Percentiles rank a stretch among this genome's conserved stretches.
These are phyloP conservation scores for Rhodotorula sp. DNA, from an alignment of 1,284 basidiomycete genomes.

Conservation along the genomic window DNA sequence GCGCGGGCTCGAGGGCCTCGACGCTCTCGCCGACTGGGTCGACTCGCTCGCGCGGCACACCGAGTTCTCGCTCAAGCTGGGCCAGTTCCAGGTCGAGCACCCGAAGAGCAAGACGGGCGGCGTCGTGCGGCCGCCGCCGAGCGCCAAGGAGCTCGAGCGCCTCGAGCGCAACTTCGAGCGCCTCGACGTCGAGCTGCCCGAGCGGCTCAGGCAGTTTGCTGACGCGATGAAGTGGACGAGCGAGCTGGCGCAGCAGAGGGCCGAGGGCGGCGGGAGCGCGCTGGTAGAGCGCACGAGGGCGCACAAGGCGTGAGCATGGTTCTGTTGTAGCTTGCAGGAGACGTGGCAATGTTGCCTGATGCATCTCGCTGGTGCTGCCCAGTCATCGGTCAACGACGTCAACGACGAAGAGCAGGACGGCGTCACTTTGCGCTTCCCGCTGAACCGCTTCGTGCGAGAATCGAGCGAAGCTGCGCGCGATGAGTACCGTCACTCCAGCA, in stretches of 20 bases:
- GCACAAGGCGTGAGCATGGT: background rate
- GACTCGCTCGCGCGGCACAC: background rate
- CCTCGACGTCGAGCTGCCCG: background rate
- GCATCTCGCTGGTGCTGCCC: too few species aligned
- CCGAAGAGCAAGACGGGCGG: slow-evolving; percentile 8
- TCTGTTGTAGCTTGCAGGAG: too few species aligned
- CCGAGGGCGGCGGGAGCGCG: background rate
- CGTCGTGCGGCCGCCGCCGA: background rate
- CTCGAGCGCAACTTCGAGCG: background rate
- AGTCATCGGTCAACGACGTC: too few species aligned
- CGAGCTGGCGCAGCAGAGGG: slow-evolving; percentile 3
- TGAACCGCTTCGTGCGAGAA: too few species aligned
- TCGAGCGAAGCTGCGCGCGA: background rate
- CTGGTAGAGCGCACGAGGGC: background rate
- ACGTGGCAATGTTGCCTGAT: background rate
- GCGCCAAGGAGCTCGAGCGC: background rate
- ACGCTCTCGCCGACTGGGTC: slow-evolving; percentile 14
- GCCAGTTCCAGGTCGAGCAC: slow-evolving; percentile 12
- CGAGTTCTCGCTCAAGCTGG: background rate
- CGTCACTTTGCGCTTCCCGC: too few species aligned
- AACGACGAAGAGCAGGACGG: too few species aligned
- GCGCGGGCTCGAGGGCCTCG: slow-evolving; percentile 7
- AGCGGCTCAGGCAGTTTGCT: slow-evolving; percentile 7
- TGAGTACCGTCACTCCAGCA: slow-evolving; percentile 5
- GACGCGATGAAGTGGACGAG: slow-evolving; percentile 7